Evolutionary conservation across 208 protist genomes (phyloP), one percentile per base, ranked within the genome.

Genomic region (Crithidia thermophila): DNA sequence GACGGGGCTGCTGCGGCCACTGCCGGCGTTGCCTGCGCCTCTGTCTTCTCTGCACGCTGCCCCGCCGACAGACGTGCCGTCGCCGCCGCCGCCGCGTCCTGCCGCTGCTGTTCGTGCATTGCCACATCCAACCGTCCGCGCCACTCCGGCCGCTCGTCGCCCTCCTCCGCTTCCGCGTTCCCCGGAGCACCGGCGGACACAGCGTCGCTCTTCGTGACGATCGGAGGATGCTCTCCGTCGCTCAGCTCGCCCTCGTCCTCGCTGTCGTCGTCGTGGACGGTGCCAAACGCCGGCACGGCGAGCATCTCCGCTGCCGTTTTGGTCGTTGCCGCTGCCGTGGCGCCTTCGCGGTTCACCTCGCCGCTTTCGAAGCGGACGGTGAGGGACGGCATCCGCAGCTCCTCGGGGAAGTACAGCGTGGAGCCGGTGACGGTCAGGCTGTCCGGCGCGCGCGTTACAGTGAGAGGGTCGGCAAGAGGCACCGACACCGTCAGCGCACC

Each of bases 351-450:
- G 4, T 43, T 50, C 18, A 37, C 62, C 0, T 60, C 59, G 14
- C 58, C 65, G 21, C 52, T 63, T 25, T 83, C 75, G 40, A 75
- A 84, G 13, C 82, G 85, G 0, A 94, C 46, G 4, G 67, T 65
- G 23, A 94, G 63, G 13, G 49, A 40, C 1, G 88, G 88, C 21
- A 94, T 55, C 3, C 64, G 50, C 5, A 86, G 53, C 39, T 90
- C 88, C 18, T 81, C 76, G 1, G 88, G 88, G 61, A 94, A 94
- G 72, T 84, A 71, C 51, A 94, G 46, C 5, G 79, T 85, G 18
- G 60, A 60, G 4, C 53, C 73, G 18, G 42, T 56, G 6, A 66
- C 70, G 7, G 66, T 30, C 16, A 52, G 43, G 14, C 57, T 62
- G 16, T 70, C 51, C 31, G 78, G 69, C 10, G 75, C 40, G 5